These are phyloP conservation scores for Penicillium subrubescens DNA, from an alignment of 495 filamentous ascomycete genomes.

Conservation along the genomic window DNA sequence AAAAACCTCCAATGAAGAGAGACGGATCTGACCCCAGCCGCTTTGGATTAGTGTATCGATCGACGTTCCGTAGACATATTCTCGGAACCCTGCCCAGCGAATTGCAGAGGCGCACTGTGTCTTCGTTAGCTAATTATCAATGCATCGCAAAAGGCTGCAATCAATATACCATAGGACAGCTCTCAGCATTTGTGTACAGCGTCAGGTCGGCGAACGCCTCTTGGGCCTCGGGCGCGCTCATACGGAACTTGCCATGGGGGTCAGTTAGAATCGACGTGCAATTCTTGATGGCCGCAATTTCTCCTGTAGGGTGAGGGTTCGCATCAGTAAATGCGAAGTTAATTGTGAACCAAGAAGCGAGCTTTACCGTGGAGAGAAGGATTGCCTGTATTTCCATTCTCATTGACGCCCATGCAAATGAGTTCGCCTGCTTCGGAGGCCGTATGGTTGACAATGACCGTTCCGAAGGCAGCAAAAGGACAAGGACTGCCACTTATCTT, in stretches of 20 bases:
- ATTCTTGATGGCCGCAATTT: constrained; percentile 56
- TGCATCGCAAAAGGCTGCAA: constrained; percentile 21
- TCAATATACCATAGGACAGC: no score
- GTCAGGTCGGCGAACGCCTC: constrained; percentile 48
- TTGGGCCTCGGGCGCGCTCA: constrained; percentile 38
- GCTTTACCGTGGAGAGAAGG: constrained; percentile 49
- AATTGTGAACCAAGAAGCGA: not conserved
- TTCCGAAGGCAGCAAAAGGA: constrained; percentile 52
- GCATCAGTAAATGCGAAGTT: not conserved
- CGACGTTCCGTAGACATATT: constrained; percentile 56
- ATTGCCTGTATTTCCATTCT: constrained; percentile 41
- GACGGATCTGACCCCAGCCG: constrained; percentile 42
- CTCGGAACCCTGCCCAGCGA: constrained; percentile 55
- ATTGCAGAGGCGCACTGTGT: constrained; percentile 55
- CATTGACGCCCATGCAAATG: constrained; percentile 49
- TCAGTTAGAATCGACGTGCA: constrained; percentile 52
- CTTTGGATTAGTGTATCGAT: constrained; percentile 38
- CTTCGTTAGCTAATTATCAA: constrained; percentile 24
- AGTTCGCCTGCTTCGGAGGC: constrained; percentile 43
- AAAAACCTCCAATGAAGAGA: constrained; percentile 43
- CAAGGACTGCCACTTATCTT: constrained; percentile 39
- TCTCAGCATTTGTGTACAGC: constrained; percentile 45
- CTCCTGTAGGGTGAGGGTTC: constrained; percentile 32
- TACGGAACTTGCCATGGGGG: constrained; percentile 42
- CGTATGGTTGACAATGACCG: constrained; percentile 56